A percentile compares a stretch with the other conserved stretches of the same genome.
These are phyloP conservation scores for Penicilliopsis zonata DNA, from an alignment of 495 filamentous ascomycete species.

Conservation along the genomic window DNA sequence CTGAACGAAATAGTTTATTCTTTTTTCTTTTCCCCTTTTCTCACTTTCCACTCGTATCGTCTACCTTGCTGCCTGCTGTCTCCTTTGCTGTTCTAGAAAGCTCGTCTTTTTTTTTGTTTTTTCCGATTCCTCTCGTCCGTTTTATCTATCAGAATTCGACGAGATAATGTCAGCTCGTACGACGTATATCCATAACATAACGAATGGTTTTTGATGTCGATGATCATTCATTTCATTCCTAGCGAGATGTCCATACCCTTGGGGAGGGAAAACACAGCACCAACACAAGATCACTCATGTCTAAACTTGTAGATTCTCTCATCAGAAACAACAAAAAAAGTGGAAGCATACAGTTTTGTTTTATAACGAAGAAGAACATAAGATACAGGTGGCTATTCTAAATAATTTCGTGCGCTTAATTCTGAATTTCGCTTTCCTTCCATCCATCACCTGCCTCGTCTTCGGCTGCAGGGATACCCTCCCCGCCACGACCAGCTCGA, in stretches of 20 bases:
- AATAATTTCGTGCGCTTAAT: constrained; percentile 18
- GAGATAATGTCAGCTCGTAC: too few species aligned
- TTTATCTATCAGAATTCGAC: too few species aligned
- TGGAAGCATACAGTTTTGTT: neutral
- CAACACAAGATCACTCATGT: too few species aligned
- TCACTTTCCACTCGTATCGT: constrained; percentile 1
- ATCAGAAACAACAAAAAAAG: too few species aligned
- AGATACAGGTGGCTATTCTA: constrained; percentile 2
- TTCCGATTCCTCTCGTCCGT: neutral
- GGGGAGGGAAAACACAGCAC: too few species aligned
- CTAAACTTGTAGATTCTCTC: too few species aligned
- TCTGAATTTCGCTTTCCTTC: constrained; percentile 42
- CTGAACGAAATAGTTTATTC: too few species aligned
- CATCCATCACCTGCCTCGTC: constrained; percentile 31
- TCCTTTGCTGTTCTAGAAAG: too few species aligned
- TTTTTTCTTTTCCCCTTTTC: constrained; percentile 6
- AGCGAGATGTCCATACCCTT: too few species aligned
- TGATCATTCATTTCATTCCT: neutral
- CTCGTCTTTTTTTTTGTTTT: constrained; percentile 8
- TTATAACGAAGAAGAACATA: neutral
- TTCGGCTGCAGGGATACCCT: constrained; percentile 28
- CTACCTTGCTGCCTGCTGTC: constrained; percentile 3
- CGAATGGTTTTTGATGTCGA: neutral
- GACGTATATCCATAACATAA: too few species aligned
- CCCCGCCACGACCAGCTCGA: constrained; percentile 31